Conservation (phyloP, 179 eudicot species). For the Monotropa hypopitys region DNA sequence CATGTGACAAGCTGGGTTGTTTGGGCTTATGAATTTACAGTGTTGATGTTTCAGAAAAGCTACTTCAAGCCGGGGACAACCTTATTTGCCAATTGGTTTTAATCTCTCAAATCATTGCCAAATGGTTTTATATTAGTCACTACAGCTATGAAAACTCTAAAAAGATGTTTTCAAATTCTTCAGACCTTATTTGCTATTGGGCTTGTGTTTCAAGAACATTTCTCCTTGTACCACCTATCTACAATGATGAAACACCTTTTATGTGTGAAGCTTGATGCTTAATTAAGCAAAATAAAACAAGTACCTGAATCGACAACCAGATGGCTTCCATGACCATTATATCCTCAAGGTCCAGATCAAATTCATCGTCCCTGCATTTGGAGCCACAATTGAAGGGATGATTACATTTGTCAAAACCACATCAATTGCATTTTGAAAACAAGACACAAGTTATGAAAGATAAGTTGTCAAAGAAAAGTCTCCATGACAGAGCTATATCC, state of each 20-base stretch:
- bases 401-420: background rate
- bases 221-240: background rate
- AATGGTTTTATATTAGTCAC: background rate
- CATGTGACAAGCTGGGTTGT: conserved; percentile 10
- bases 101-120: background rate
- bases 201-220: background rate
- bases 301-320: conserved; percentile 97
- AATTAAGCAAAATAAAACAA: too few species aligned
- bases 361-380: conserved; percentile 59
- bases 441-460: background rate
- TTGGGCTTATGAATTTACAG: background rate
- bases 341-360: conserved; percentile 90
- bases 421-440: background rate
- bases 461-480: background rate
- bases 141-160: background rate
- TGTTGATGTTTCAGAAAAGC: background rate
- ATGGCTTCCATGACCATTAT: conserved; percentile 99
- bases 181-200: background rate
- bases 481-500: background rate
- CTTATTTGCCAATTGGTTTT: background rate
- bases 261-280: too few species aligned
- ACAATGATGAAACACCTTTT: background rate
- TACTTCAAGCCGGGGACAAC: conserved; percentile 69
- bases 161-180: background rate
- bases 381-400: background rate